These are phyloP conservation scores for Komagataella pseudopastoris DNA, from an alignment of 805 yeast genomes.

Conservation along the genomic window DNA sequence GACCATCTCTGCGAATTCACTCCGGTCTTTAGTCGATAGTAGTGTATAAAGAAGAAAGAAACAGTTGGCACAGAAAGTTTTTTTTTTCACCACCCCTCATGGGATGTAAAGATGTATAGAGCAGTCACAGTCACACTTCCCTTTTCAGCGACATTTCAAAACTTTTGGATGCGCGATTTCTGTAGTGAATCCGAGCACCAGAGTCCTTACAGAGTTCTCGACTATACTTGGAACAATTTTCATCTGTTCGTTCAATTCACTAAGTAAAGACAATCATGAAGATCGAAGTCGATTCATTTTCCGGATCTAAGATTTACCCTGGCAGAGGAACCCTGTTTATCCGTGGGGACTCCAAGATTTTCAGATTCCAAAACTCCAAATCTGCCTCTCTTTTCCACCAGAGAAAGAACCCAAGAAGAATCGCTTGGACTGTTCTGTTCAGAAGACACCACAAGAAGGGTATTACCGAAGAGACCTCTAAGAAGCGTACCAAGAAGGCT, in stretches of 20 bases:
- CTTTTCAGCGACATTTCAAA: not conserved
- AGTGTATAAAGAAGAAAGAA: conserved; percentile 1
- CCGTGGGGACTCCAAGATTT: conserved; percentile 99
- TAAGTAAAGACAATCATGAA: conserved; percentile 48
- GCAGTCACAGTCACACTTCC: not conserved
- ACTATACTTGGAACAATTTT: not conserved
- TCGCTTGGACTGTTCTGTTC: conserved; percentile 98
- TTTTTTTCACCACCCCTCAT: not conserved
- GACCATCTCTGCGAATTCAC: conserved; percentile 99
- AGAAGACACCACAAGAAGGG: conserved; percentile 99
- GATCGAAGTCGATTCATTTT: conserved; percentile 99
- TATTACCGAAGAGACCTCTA: conserved; percentile 94
- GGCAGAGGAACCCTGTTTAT: conserved; percentile 99
- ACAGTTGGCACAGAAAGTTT: not conserved
- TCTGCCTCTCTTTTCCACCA: conserved; percentile 96
- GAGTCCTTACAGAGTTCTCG: not conserved
- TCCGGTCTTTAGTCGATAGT: conserved; percentile 58
- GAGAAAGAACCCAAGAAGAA: conserved; percentile 99
- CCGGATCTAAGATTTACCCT: conserved; percentile 99
- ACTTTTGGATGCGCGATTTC: not conserved
- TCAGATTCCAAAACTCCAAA: conserved; percentile 98
- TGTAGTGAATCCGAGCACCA: not conserved
- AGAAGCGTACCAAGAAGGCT: conserved; percentile 94
- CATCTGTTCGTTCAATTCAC: not conserved
- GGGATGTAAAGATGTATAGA: not conserved